Conservation (phyloP, 1,284 basidiomycete genomes). For the Marasmius tenuissimus region DNA sequence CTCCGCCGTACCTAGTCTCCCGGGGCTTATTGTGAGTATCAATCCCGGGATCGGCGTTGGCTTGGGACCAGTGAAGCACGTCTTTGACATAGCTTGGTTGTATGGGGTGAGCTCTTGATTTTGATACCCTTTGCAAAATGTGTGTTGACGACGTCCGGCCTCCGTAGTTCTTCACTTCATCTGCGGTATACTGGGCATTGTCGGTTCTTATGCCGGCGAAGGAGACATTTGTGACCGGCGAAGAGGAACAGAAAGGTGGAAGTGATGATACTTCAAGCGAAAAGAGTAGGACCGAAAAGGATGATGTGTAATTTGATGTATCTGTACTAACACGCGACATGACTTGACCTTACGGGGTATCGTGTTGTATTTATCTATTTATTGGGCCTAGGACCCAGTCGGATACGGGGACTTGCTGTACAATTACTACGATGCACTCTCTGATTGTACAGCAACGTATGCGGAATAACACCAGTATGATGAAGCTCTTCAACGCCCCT, state of each 20-base stretch:
- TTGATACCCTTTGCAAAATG: not conserved
- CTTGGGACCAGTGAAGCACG: constrained; percentile 49
- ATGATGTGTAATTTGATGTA: not conserved
- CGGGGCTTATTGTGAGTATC: constrained; percentile 69
- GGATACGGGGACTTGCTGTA: too few species aligned
- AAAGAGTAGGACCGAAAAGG: not conserved
- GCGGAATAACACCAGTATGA: too few species aligned
- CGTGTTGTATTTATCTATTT: too few species aligned
- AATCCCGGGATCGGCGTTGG: constrained; percentile 45
- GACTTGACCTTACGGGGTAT: too few species aligned
- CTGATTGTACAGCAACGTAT: too few species aligned
- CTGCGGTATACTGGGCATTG: constrained; percentile 46
- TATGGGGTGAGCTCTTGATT: constrained; percentile 53
- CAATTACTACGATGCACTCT: too few species aligned
- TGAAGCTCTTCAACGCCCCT: too few species aligned
- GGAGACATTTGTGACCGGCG: constrained; percentile 49
- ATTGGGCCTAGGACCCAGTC: too few species aligned
- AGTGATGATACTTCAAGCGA: not conserved
- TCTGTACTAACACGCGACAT: too few species aligned
- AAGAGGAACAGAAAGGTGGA: not conserved
- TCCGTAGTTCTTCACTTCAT: constrained; percentile 30
- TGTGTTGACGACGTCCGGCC: not conserved
- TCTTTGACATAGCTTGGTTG: constrained; percentile 72
- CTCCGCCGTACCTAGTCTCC: constrained; percentile 65
- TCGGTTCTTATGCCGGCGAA: constrained; percentile 56